These are phyloP conservation scores for Buddleja alternifolia DNA, from an alignment of 257 asterid species.

Conservation along the genomic window DNA sequence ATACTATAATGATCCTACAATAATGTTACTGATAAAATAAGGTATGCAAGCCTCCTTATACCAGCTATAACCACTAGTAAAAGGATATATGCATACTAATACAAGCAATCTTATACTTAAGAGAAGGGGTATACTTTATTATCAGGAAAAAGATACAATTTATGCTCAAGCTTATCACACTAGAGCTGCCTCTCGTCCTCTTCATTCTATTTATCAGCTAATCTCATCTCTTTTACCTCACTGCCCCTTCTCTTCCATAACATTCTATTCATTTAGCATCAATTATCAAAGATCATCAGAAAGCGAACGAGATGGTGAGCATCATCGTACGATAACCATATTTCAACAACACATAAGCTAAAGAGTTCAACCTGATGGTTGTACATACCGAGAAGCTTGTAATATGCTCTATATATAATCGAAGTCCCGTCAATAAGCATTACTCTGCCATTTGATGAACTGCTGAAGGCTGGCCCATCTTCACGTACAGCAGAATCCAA, in stretches of 20 bases:
- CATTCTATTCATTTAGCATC: background rate
- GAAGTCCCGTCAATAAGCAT: slow-evolving; percentile 97
- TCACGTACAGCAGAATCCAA: slow-evolving; percentile 39
- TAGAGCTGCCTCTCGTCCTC: background rate
- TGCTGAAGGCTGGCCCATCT: slow-evolving; percentile 38
- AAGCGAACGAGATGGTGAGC: slow-evolving; percentile 13
- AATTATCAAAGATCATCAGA: slow-evolving; percentile 1
- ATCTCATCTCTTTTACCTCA: slow-evolving; percentile 8
- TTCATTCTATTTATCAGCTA: background rate
- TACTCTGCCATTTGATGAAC: slow-evolving; percentile 70
- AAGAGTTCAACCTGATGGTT: background rate
- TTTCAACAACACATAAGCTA: background rate
- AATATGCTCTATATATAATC: slow-evolving; percentile 86
- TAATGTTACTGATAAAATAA: background rate
- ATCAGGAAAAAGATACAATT: background rate
- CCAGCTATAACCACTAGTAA: background rate
- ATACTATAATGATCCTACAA: background rate
- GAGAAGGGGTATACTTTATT: background rate
- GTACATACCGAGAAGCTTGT: slow-evolving; percentile 82
- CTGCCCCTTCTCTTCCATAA: background rate
- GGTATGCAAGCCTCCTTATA: background rate
- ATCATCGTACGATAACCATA: slow-evolving; percentile 16
- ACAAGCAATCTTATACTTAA: background rate
- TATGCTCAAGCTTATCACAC: background rate
- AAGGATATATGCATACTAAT: background rate